phyloP scores from a whole-genome alignment of 1,139 yeast genomes.

The Kodamaea sp. region DNA sequence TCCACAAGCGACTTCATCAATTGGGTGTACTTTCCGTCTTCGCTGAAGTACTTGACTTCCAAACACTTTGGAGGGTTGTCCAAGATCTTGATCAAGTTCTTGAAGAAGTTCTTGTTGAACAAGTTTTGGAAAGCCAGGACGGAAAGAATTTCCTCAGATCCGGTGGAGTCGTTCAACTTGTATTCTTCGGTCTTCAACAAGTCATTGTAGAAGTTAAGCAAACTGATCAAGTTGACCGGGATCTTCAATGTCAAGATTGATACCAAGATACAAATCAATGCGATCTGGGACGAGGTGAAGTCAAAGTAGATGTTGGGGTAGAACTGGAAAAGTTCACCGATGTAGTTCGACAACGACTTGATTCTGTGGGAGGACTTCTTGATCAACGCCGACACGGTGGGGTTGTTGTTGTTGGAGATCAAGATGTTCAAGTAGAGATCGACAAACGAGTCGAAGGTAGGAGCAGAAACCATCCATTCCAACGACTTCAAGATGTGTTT shows the following conservation, averaged over 20 bases:
- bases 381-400: constrained; percentile 26
- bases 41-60: constrained; percentile 43
- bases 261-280: constrained; percentile 35
- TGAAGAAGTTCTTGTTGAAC: constrained; percentile 29
- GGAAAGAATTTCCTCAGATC: constrained; percentile 20
- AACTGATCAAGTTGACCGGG: constrained; percentile 26
- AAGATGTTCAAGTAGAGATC: constrained; percentile 49
- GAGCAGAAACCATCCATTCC: constrained; percentile 56
- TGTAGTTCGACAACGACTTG: constrained; percentile 56
- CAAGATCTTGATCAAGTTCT: constrained; percentile 39
- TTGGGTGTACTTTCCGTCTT: constrained; percentile 35
- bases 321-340: constrained; percentile 67
- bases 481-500: constrained; percentile 61
- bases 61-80: constrained; percentile 49
- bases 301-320: constrained; percentile 59
- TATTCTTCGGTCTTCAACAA: constrained; percentile 15
- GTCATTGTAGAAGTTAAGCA: constrained; percentile 25
- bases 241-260: constrained; percentile 21
- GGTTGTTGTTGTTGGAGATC: constrained; percentile 18
- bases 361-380: constrained; percentile 42
- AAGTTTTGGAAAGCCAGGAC: constrained; percentile 22
- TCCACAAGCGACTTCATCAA: constrained; percentile 40
- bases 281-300: constrained; percentile 56
- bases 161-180: constrained; percentile 3
- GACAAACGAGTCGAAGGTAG: constrained; percentile 63